Conservation (phyloP, 257 asterid genomes). For the Coffea canephora region DNA sequence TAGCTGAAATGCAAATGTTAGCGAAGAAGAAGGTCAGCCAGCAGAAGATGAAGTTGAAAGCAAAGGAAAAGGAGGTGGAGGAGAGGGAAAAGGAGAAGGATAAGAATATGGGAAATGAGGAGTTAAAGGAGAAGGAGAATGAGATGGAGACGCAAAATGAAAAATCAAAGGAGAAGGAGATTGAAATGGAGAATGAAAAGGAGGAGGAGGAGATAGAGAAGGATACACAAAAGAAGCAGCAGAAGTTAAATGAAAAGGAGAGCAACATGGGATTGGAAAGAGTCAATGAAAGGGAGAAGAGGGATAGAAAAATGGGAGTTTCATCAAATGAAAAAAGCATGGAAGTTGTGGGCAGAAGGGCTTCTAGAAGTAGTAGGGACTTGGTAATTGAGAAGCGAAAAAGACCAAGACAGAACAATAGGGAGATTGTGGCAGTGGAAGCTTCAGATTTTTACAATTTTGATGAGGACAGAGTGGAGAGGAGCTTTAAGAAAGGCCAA, state of each 20-base stretch:
- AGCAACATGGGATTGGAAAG: slow-evolving; percentile 7
- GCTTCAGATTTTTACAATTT: slow-evolving; percentile 72
- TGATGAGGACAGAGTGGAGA: slow-evolving; percentile 63
- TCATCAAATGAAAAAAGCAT: slow-evolving; percentile 13
- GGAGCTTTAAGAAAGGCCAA: slow-evolving; percentile 80
- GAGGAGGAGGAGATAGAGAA: slow-evolving; percentile 10
- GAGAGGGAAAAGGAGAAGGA: slow-evolving; percentile 19
- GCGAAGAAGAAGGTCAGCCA: slow-evolving; percentile 44
- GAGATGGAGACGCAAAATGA: slow-evolving; percentile 1
- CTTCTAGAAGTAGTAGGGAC: slow-evolving; percentile 12
- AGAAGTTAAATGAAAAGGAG: slow-evolving; percentile 16
- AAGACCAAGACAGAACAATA: slow-evolving; percentile 25
- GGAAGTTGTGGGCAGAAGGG: slow-evolving; percentile 11
- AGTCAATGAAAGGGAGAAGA: slow-evolving; percentile 24
- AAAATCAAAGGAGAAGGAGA: slow-evolving; percentile 8
- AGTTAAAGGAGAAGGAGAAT: slow-evolving; percentile 13
- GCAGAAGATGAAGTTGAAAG: slow-evolving; percentile 20
- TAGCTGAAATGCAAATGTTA: slow-evolving; percentile 68
- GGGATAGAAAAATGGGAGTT: slow-evolving; percentile 16
- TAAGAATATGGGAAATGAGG: slow-evolving; percentile 14
- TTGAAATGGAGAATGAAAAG: slow-evolving; percentile 11
- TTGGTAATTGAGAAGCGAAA: slow-evolving; percentile 30
- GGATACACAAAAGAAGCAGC: slow-evolving; percentile 8
- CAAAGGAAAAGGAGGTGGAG: slow-evolving; percentile 26
- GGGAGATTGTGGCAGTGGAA: slow-evolving; percentile 50